Base-by-base conservation (phyloP, 768 basidiomycete species). In the Porpolomopsis calyptriformis region DNA sequence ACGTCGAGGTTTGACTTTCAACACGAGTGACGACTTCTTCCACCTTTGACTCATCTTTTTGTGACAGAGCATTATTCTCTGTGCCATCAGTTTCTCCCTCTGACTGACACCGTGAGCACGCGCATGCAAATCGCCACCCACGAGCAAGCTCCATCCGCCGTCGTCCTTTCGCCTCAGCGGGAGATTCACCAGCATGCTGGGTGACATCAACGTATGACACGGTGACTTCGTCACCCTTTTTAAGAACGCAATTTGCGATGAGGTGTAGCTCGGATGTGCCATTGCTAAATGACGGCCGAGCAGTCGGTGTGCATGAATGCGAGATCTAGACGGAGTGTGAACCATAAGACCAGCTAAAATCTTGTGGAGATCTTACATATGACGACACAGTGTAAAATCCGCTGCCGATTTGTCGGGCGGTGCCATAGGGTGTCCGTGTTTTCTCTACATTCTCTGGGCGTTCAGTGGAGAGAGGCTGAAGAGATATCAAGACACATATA, bases 51-150 rank as follows among this genome's bases (percentile, higher is more conserved):
- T 72, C 73, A 55, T 82, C 80, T 54, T 63, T 64, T 46, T 62
- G 60, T 9, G 61, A 55, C n/a, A 40, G 44, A 37, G 57, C 58
- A 24, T 68, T 63, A 5, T 54, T n/a, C n/a, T n/a, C 62, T 24
- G 60, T 59, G 26, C 60, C 60, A 45, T 65, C 61, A 35, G 63
- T 61, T 2, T 52, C 54, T 9, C 60, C 71, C 59, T 90, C 87
- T 45, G 64, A 66, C 29, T 61, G 57, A 57, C 88, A 90, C 36
- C 77, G 73, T 45, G 69, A 61, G 58, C 88, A 91, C 41, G 66
- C 61, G 56, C 88, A 91, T 9, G 83, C 77, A 58, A 90, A 88
- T 47, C 73, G 70, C 88, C 88, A 91, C 26, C 88, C 87, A 35
- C 82, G 72, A 19, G 76, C 85, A 29, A 91, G 72, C 66, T 87